phyloP scores from a whole-genome alignment of 768 basidiomycete genomes.

The Austroboletus eburneus region DNA sequence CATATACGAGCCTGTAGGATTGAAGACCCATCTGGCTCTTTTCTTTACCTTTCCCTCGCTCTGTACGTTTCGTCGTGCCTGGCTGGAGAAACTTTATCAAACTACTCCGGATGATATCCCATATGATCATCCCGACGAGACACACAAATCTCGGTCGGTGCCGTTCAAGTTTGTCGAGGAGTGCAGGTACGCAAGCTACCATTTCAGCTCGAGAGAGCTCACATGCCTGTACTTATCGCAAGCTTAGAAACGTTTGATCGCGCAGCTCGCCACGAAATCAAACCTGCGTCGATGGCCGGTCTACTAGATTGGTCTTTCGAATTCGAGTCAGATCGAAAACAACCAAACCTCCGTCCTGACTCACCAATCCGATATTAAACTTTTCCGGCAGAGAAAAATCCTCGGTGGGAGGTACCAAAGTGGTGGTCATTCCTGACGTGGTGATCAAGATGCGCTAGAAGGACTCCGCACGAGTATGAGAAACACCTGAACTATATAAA shows the following conservation, averaged over 20 bases:
- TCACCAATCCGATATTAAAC: conserved; percentile 64
- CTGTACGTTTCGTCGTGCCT: neutral
- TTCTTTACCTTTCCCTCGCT: conserved; percentile 6
- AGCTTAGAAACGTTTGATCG: neutral
- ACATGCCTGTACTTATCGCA: conserved; percentile 37
- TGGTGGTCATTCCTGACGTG: conserved; percentile 51
- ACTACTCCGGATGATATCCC: conserved; percentile 37
- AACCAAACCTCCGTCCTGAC: conserved; percentile 17
- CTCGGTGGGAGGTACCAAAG: conserved; percentile 50
- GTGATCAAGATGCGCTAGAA: neutral
- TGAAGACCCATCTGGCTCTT: conserved; percentile 22
- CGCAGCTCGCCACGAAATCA: neutral
- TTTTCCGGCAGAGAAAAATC: conserved; percentile 55
- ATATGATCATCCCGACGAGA: conserved; percentile 75
- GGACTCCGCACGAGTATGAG: too few relatives aligned
- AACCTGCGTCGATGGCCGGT: conserved; percentile 64
- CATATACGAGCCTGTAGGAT: conserved; percentile 18
- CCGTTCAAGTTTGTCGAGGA: conserved; percentile 56
- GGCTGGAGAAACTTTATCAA: conserved; percentile 27
- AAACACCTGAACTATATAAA: conserved; percentile 58
- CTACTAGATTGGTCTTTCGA: conserved; percentile 69
- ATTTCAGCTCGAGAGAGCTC: conserved; percentile 55
- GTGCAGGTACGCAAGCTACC: conserved; percentile 45
- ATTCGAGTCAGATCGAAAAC: neutral
- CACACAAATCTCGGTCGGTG: conserved; percentile 66